Evolutionary conservation across 805 yeast genomes (phyloP), one percentile per base, ranked within the genome.

Genomic region (Suhomyces kilbournensis): DNA sequence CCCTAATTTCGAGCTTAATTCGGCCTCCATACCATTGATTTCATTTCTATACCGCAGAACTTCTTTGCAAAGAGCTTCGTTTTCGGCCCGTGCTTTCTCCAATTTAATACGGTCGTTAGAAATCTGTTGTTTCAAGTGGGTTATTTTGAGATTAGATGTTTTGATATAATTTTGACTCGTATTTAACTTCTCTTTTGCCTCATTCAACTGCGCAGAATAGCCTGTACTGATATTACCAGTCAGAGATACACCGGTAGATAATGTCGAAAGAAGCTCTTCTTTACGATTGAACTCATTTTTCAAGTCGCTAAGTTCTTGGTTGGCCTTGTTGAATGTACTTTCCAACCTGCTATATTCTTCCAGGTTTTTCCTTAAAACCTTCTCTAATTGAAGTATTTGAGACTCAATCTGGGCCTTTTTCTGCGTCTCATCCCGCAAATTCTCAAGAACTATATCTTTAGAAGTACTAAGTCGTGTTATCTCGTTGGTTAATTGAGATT

Each of bases 171-270:
- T 83, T 32, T 77, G 76, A 1, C 82, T 70, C 19, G 80, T 78
- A 45, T 84, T 79, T 6, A 85, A 65, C 39, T 73, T 76, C 22
- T 78, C 78, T 58, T 85, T 86, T 7, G 82, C 83, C 46, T 81
- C 83, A 52, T 81, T 81, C 42, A 91, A 69, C 60, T 90, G 96
- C 2, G 85, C 78, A 55, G 78, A 71, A 67, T 89, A 92, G 7
- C 97, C 97, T 32, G 88, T 85, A 60, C 85, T 86, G 0, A 84
- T 78, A 34, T 74, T 77, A 50, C 96, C 97, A 53, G 82, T 84
- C 0, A 96, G 82, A 0, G 97, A 88, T n/a, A 92, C 84, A 60
- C 97, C 97, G 0, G 97, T 90, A 0, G 91, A 84, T 40, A 92
- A 74, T 0, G 96, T 85, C 0, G 94, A 87, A 8, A 90, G 70